phyloP scores from a whole-genome alignment of 2,329 filamentous ascomycete genomes.

The Setomelanomma holmii region DNA sequence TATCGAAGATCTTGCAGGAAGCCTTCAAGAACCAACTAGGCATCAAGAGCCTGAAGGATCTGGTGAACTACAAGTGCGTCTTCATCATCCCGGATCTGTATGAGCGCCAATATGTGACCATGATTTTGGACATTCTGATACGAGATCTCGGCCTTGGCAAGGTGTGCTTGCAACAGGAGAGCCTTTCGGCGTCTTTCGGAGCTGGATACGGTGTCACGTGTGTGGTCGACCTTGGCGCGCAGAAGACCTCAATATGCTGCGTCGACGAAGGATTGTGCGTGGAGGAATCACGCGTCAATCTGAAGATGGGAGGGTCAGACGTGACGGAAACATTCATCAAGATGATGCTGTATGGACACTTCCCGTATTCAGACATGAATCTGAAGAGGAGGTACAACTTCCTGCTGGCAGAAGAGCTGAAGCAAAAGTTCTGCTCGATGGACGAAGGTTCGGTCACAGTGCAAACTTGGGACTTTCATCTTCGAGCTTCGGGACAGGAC shows the following conservation, averaged over 20 bases:
- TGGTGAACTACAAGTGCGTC: conserved; percentile 93
- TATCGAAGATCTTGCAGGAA: conserved; percentile 85
- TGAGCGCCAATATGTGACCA: conserved; percentile 89
- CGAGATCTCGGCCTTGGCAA: conserved; percentile 85
- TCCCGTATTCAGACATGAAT: conserved; percentile 95
- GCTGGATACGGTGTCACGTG: conserved; percentile 94
- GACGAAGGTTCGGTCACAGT: conserved; percentile 89
- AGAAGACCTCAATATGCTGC: conserved; percentile 96
- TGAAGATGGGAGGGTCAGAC: conserved; percentile 92
- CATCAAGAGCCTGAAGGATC: conserved; percentile 77
- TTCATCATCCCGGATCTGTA: conserved; percentile 97
- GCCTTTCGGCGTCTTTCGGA: conserved; percentile 91
- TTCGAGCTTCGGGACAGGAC: conserved; percentile 85
- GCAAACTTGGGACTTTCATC: conserved; percentile 86
- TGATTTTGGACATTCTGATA: conserved; percentile 83
- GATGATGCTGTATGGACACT: conserved; percentile 97
- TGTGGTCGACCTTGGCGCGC: conserved; percentile 93
- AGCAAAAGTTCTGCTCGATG: conserved; percentile 91
- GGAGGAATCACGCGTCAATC: conserved; percentile 91
- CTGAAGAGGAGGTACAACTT: conserved; percentile 90
- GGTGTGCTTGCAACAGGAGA: conserved; percentile 95
- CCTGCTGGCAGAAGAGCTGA: conserved; percentile 91
- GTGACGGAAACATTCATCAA: conserved; percentile 94
- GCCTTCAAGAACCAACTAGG: conserved; percentile 86
- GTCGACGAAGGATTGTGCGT: conserved; percentile 96